phyloP scores from a whole-genome alignment of 2,329 filamentous ascomycete species.

The Microascus cirrosus region DNA sequence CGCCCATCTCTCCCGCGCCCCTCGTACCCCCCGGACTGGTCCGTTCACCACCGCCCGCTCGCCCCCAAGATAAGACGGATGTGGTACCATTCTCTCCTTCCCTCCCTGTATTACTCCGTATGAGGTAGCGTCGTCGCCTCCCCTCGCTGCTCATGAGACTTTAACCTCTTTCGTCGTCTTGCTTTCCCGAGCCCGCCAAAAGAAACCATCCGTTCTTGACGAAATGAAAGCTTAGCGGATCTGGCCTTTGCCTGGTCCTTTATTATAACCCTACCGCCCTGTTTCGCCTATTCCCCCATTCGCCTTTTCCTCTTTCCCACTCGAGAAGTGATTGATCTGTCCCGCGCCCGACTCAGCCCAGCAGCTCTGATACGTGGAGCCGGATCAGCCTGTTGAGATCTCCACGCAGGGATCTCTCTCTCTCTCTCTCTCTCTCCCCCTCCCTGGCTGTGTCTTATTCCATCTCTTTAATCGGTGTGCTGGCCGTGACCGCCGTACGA shows the following conservation, averaged over 20 bases:
- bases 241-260: not conserved
- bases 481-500: not conserved
- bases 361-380: not conserved
- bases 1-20: not conserved
- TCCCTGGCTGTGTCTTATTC: not conserved
- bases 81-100: constrained; percentile 1
- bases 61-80: constrained; percentile 1
- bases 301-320: not conserved
- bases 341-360: not conserved
- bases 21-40: not conserved
- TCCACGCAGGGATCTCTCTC: not conserved
- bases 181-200: constrained; percentile 3
- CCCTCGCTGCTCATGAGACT: constrained; percentile 2
- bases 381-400: not conserved
- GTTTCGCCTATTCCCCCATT: not conserved
- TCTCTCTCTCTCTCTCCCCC: not conserved
- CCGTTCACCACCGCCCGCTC: not conserved
- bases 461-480: not conserved
- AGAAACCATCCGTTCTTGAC: constrained; percentile 4
- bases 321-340: not conserved
- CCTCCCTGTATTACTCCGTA: constrained; percentile 2
- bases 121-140: not conserved
- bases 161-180: constrained; percentile 5
- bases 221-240: not conserved
- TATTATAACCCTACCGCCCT: constrained; percentile 3